Percentiles rank a stretch among this genome's conserved stretches.
Evolutionary conservation across 768 basidiomycete genomes (phyloP).

Genomic region (Filobasidium floriforme): DNA sequence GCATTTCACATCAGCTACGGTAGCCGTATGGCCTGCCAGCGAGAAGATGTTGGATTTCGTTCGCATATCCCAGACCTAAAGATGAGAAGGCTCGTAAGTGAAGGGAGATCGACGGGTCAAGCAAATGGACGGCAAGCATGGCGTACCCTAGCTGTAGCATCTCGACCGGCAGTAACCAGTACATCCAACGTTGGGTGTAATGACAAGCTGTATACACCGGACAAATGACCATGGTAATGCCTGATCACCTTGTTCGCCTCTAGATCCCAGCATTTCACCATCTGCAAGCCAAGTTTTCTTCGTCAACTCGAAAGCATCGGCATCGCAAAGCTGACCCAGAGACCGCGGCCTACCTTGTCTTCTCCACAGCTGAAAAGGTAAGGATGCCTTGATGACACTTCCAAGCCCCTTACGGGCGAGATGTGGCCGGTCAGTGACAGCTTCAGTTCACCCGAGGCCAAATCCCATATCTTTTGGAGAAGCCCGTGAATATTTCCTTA

Average conservation of each 20-base stretch:
- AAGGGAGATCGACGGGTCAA: background rate
- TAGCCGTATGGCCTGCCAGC: constrained; percentile 85
- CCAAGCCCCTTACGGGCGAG: constrained; percentile 87
- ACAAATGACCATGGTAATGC: constrained; percentile 96
- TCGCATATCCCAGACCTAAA: constrained; percentile 88
- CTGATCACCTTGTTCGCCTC: constrained; percentile 98
- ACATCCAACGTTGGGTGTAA: constrained; percentile 94
- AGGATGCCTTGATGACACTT: constrained; percentile 84
- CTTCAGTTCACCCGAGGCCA: constrained; percentile 94
- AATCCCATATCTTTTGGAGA: constrained; percentile 68
- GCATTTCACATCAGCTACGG: constrained; percentile 89
- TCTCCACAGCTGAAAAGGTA: constrained; percentile 97
- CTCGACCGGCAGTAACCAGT: constrained; percentile 88
- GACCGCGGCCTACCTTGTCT: constrained; percentile 69
- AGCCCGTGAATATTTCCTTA: background rate
- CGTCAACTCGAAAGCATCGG: background rate
- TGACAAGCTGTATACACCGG: constrained; percentile 85
- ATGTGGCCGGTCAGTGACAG: constrained; percentile 97
- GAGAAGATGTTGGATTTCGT: constrained; percentile 94
- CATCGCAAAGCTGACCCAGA: background rate
- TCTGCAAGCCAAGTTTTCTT: constrained; percentile 50
- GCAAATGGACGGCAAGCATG: background rate
- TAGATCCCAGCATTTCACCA: constrained; percentile 99
- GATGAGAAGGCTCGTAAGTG: background rate
- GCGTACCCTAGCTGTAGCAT: constrained; percentile 77